Percentiles rank a stretch among this genome's conserved stretches.
phyloP scores from a whole-genome alignment of 2,329 filamentous ascomycete species.

The Onygenales sp. region DNA sequence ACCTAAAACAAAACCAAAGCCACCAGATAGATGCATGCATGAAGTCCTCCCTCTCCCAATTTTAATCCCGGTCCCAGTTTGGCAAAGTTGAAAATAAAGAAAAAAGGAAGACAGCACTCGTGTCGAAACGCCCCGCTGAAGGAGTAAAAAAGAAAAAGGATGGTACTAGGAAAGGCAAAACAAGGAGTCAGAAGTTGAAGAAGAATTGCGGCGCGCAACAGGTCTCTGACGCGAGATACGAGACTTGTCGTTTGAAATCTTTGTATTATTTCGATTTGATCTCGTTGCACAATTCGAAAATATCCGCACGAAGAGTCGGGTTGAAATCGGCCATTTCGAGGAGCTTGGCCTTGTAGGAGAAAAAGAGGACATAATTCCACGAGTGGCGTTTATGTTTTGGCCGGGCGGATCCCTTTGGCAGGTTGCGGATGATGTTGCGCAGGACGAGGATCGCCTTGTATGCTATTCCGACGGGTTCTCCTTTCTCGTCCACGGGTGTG shows the following conservation, averaged over 20 bases:
- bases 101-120: conserved; percentile 4
- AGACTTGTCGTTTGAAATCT: neutral
- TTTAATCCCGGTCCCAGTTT: neutral
- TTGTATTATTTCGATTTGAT: conserved; percentile 13
- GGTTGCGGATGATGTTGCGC: conserved; percentile 37
- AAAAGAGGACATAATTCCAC: conserved; percentile 26
- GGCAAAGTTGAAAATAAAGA: neutral
- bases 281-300: conserved; percentile 34
- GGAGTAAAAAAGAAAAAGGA: neutral
- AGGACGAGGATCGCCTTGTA: conserved; percentile 39
- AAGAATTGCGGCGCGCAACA: neutral
- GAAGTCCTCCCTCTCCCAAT: neutral
- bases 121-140: neutral
- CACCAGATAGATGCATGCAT: neutral
- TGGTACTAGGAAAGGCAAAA: neutral
- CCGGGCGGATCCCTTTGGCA: conserved; percentile 21
- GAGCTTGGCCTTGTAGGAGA: conserved; percentile 29
- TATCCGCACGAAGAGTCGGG: conserved; percentile 30
- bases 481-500: conserved; percentile 33
- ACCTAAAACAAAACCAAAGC: neutral
- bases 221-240: neutral
- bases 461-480: conserved; percentile 35
- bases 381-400: conserved; percentile 4
- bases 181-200: neutral
- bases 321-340: conserved; percentile 32